phyloP scores from a whole-genome alignment of 1,139 yeast genomes.

The Candida sanyaensis region DNA sequence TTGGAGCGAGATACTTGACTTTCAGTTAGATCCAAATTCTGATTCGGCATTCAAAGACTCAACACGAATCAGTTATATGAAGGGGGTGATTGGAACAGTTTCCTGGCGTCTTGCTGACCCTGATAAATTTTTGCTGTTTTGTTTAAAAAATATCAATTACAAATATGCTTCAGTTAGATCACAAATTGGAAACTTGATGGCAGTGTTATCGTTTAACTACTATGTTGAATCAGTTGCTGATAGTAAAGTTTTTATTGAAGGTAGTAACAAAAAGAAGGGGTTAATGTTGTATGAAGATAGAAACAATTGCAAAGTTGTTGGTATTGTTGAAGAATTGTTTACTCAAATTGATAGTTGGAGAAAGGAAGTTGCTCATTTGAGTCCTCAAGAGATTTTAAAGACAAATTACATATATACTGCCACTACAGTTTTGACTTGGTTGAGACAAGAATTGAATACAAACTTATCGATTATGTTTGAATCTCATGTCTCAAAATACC shows the following conservation, averaged over 20 bases:
- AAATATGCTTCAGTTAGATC: slow-evolving; percentile 78
- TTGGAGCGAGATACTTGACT: slow-evolving; percentile 45
- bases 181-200: slow-evolving; percentile 66
- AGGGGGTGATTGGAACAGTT: slow-evolving; percentile 53
- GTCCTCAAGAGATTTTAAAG: slow-evolving; percentile 49
- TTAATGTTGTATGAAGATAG: slow-evolving; percentile 29
- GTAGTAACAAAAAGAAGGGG: slow-evolving; percentile 26
- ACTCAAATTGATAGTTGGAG: slow-evolving; percentile 47
- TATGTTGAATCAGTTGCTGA: slow-evolving; percentile 51
- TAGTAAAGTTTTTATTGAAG: slow-evolving; percentile 43
- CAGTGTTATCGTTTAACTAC: slow-evolving; percentile 54
- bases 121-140: slow-evolving; percentile 46
- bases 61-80: slow-evolving; percentile 59
- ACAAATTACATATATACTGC: slow-evolving; percentile 51
- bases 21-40: slow-evolving; percentile 51
- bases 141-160: slow-evolving; percentile 54
- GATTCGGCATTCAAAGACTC: slow-evolving; percentile 72
- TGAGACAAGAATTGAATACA: slow-evolving; percentile 42
- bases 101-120: slow-evolving; percentile 62
- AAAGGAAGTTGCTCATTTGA: slow-evolving; percentile 27
- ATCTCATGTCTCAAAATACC: slow-evolving; percentile 34
- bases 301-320: slow-evolving; percentile 26
- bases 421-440: slow-evolving; percentile 47
- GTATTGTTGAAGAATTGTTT: slow-evolving; percentile 38
- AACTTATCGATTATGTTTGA: slow-evolving; percentile 45